Evolutionary conservation across 192 early-diverging fungal species (phyloP), one percentile per base, ranked within the genome.

Genomic region (Coemansia sp.): DNA sequence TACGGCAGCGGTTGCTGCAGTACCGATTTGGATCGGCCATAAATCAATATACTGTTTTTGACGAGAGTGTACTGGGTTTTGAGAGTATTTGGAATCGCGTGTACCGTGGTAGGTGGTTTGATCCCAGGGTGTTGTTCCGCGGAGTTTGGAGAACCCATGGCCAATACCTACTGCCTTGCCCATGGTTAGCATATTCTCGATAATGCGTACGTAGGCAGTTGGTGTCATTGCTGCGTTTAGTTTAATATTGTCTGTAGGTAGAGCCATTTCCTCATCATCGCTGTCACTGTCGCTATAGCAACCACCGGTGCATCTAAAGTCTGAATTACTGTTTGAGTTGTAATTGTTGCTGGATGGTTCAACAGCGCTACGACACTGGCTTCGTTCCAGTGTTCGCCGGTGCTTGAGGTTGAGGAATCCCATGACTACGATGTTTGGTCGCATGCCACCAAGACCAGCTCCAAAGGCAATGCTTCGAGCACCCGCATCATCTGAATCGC

Each of bases 11-110:
- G 63, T 47, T 7, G 71, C 45, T 4, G 54, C 36, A 0, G 70
- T 53, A 42, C 72, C 66, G 41, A 81, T 79, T 57, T 88, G 85
- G 43, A 86, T 84, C 1, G 87, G 87, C 87, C 87, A 88, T 27
- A 86, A 59, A 43, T 86, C 84, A 48, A 88, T 86, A 50, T 82
- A 86, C 51, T 68, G 77, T 51, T 69, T 67, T 6, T 30, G n/a
- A 38, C 17, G n/a, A n/a, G n/a, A n/a, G n/a, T n/a, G n/a, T n/a
- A n/a, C n/a, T n/a, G n/a, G n/a, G n/a, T n/a, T n/a, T n/a, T n/a
- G n/a, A n/a, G n/a, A n/a, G n/a, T n/a, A n/a, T n/a, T n/a, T n/a
- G n/a, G n/a, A n/a, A n/a, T n/a, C n/a, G n/a, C n/a, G n/a, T n/a
- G n/a, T n/a, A n/a, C n/a, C n/a, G n/a, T n/a, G n/a, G n/a, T n/a